Evolutionary conservation across 345 rosid species (phyloP).

Genomic region (Eucalyptus cloeziana): DNA sequence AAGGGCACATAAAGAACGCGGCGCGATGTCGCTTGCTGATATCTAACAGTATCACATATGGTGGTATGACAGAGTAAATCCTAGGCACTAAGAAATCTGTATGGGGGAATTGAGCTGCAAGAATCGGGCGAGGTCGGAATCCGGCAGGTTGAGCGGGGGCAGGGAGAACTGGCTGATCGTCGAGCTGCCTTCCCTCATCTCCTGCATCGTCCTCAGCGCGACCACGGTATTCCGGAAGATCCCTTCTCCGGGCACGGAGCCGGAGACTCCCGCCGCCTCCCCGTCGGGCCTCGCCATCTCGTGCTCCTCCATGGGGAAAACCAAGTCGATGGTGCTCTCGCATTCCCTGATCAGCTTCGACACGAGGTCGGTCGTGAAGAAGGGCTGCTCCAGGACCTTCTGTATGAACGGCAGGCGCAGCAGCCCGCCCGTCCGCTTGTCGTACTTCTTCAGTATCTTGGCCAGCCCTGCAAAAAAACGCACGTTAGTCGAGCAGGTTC

Average conservation of each 20-base stretch:
- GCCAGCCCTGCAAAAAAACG: constrained; percentile 33
- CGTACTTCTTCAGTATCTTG: constrained; percentile 87
- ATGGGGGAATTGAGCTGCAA: constrained; percentile 41
- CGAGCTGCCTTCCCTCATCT: constrained; percentile 77
- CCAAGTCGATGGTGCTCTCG: constrained; percentile 40
- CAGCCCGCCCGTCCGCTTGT: constrained; percentile 55
- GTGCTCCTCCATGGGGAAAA: constrained; percentile 31
- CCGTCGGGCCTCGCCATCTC: neutral
- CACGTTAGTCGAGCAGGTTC: too few relatives aligned
- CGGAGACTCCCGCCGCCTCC: constrained; percentile 8
- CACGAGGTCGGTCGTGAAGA: constrained; percentile 68
- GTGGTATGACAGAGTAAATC: neutral
- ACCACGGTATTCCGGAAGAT: constrained; percentile 69
- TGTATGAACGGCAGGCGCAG: constrained; percentile 58
- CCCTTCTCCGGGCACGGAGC: constrained; percentile 33
- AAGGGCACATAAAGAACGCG: neutral
- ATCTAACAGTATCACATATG: neutral
- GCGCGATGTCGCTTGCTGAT: neutral
- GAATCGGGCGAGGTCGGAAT: constrained; percentile 30
- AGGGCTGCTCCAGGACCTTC: constrained; percentile 57
- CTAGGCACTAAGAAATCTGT: constrained; percentile 19
- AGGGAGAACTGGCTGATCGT: constrained; percentile 55
- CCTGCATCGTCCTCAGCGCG: constrained; percentile 64
- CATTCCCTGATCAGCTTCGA: constrained; percentile 73
- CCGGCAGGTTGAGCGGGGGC: constrained; percentile 65